Evolutionary conservation across 2,329 filamentous ascomycete species (phyloP), one percentile per base, ranked within the genome.

Genomic region (Annulohypoxylon truncatum): DNA sequence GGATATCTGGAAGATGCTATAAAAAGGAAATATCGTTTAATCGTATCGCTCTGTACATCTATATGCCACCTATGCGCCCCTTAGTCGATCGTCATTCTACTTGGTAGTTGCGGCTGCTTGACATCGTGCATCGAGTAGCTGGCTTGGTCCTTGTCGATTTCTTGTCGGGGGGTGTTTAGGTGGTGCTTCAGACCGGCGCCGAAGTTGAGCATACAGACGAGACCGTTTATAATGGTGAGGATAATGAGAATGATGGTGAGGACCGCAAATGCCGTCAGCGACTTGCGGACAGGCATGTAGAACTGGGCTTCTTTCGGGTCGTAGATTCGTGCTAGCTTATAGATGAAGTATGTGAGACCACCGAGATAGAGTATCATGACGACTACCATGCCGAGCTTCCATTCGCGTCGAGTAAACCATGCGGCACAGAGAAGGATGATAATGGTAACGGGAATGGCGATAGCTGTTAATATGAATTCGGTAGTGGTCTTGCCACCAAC

Each of bases 261-360:
- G 68, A 97, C 89, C 54, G 96, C 95, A 76, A 99, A 99, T 64
- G 94, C 93, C 4, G 95, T 97, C 75, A 99, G 84, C 13, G 92
- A 95, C 75, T 91, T 92, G 67, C 91, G 88, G 35, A 96, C 95
- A 3, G 95, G 90, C 54, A 84, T 77, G 82, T 98, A 99, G 70
- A 88, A 84, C 1, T 77, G 58, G 54, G 77, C 78, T 72, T 88
- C 87, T 44, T 78, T 78, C 9, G 87, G 82, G 72, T 91, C 89
- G 80, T 97, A 99, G 89, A 99, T 99, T 77, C 96, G 92, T 64
- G 96, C 91, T 58, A 99, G 89, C 85, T 99, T 99, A 88, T 97
- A 99, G 77, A 97, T 87, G 84, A 99, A 99, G 83, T 98, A 99
- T 61, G 90, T 93, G 70, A 98, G 87, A 38, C 90, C 95, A 68